Conservation (phyloP, 495 filamentous ascomycete species). For the Aspergillus carlsbadensis region DNA sequence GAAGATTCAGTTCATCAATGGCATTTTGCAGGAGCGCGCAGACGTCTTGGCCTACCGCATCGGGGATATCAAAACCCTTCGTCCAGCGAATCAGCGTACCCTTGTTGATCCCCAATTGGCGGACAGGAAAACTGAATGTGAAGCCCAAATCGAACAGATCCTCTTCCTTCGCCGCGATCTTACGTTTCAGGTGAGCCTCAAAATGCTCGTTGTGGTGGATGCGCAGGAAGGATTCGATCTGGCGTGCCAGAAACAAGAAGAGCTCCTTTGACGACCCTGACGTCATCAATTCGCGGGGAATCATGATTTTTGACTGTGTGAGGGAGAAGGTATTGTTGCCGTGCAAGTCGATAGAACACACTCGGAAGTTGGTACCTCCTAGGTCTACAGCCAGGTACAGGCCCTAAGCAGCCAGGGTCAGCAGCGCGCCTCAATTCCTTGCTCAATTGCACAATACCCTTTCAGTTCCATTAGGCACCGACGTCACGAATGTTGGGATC, state of each 20-base stretch:
- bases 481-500: conserved; percentile 95
- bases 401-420: conserved; percentile 55
- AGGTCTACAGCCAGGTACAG: conserved; percentile 95
- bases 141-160: conserved; percentile 90
- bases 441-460: conserved; percentile 52
- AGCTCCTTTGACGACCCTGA: conserved; percentile 83
- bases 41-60: conserved; percentile 91
- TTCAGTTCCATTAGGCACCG: conserved; percentile 94
- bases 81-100: conserved; percentile 94
- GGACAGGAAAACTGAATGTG: conserved; percentile 96
- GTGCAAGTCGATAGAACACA: conserved; percentile 89
- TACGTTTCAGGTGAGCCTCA: conserved; percentile 61
- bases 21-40: conserved; percentile 87
- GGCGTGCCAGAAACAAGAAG: conserved; percentile 88
- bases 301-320: conserved; percentile 86
- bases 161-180: conserved; percentile 57
- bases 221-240: conserved; percentile 84
- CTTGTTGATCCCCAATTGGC: conserved; percentile 90
- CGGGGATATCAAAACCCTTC: conserved; percentile 94
- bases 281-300: conserved; percentile 86
- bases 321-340: conserved; percentile 91
- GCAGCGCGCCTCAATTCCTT: background rate
- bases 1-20: conserved; percentile 81
- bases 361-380: conserved; percentile 96
- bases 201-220: conserved; percentile 91